Evolutionary conservation across 2,329 filamentous ascomycete genomes (phyloP), one percentile per base, ranked within the genome.

Genomic region (Parafenestella ontariensis): DNA sequence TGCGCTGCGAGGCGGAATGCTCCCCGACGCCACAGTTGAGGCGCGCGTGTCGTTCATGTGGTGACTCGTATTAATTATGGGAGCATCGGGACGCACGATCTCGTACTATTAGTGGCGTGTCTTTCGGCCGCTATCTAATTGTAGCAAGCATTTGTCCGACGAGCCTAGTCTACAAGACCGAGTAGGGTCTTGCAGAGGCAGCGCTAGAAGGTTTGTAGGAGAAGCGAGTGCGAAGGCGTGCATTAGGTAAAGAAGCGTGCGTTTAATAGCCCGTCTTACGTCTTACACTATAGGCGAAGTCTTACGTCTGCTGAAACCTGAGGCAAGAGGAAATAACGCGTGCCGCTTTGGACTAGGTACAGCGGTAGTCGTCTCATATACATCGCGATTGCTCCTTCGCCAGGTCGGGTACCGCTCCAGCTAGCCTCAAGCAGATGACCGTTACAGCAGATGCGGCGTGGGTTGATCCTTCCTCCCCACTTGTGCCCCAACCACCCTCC

Each of bases 341-440:
- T 36, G 41, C 49, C 44, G 48, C 51, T 56, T 56, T 40, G 47
- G 47, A 56, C 60, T 44, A 59, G 34, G 47, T 40, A 52, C 44
- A 49, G 58, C 51, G 56, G 56, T 64, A 53, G 59, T 41, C 29
- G 65, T 66, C 61, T 68, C 65, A 68, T 41, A 43, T 66, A 64
- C 54, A 66, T 56, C 37, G 47, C 50, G 26, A 51, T 42, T 36
- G 39, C 40, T 40, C 26, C 49, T 58, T 24, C 34, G 43, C 42
- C 41, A 58, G 33, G 60, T 55, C 54, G 36, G 50, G 50, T 52
- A 60, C 56, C 55, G 55, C 45, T 54, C 24, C 47, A 52, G 41
- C 64, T 66, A 66, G 47, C 54, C 31, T 45, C 34, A 47, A 57
- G 41, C 31, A 54, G 61, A 52, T 13, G 18, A 24, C 36, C 40